Base-by-base conservation (phyloP, 2,329 filamentous ascomycete species). In the Fusarium hainanense region DNA sequence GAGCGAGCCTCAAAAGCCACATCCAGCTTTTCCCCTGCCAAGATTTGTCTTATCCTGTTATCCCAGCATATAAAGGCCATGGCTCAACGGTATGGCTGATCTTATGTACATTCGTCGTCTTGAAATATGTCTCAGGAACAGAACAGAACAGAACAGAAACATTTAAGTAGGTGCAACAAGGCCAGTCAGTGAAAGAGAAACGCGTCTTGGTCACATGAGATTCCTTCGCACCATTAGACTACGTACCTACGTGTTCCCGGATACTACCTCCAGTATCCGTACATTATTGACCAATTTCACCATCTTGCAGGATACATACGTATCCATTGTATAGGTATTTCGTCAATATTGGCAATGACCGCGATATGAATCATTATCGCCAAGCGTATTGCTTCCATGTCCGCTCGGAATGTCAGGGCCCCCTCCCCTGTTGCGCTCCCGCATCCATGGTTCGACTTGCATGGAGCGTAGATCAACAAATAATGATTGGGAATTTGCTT, bases 391-490 rank as follows among this genome's bases (percentile, higher is more conserved):
- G 27, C 63, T 28, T 55, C 41, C 25, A 50, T 66, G 66, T 32
- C 51, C 63, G 63, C 54, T 44, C 49, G 30, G 40, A 40, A 46
- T 40, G 51, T 40, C 48, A 56, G 62, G 62, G 49, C 70, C 63
- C 66, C 65, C 54, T 72, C 63, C 66, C 65, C 54, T 72, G 69
- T 7, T 56, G 40, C 34, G 41, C 61, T 72, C 47, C 68, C 63
- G 52, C 64, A 54, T 56, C 60, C 55, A 56, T 61, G 56, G 69
- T 57, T 61, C 62, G 58, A 68, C 61, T 64, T 65, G 65, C 66
- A 37, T 37, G 34, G 18, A 73, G 64, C 40, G 69, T 50, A 66
- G 56, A 63, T 56, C 70, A 58, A 58, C 66, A 58, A 61, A 59
- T 59, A 58, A 61, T 58, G 58, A 50, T 58, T 62, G 68, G 54